Percentiles rank a stretch among this genome's conserved stretches.
Conservation (phyloP, 345 rosid species). For the Arabis alpina region DNA sequence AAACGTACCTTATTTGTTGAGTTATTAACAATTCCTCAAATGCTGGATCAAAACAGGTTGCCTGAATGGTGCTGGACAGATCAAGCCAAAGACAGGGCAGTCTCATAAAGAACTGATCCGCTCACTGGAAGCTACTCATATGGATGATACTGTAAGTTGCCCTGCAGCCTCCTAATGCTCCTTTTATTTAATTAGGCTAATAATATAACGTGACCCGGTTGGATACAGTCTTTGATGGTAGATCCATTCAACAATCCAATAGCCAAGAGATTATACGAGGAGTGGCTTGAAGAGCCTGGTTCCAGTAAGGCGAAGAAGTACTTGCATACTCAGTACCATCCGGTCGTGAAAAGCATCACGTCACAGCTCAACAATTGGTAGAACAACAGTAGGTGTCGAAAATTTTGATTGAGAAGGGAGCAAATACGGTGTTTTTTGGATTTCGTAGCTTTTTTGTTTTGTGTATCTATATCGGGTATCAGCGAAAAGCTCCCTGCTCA, state of each 20-base stretch:
- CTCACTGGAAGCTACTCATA: slow-evolving; percentile 63
- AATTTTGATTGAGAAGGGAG: slow-evolving; percentile 24
- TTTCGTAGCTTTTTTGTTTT: not conserved
- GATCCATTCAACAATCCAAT: slow-evolving; percentile 80
- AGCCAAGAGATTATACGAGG: slow-evolving; percentile 66
- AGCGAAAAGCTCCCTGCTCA: slow-evolving; percentile 9
- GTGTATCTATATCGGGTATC: not conserved
- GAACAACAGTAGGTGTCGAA: slow-evolving; percentile 12
- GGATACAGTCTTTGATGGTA: slow-evolving; percentile 56
- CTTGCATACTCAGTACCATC: slow-evolving; percentile 88
- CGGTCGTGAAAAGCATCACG: slow-evolving; percentile 72
- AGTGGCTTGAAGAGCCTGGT: slow-evolving; percentile 92
- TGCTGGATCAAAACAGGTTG: slow-evolving; percentile 56
- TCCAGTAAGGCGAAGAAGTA: slow-evolving; percentile 71
- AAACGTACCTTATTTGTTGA: not conserved
- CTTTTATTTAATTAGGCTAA: not conserved
- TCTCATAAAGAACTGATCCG: slow-evolving; percentile 77
- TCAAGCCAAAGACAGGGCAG: slow-evolving; percentile 84
- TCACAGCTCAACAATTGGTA: slow-evolving; percentile 86
- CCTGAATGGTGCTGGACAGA: slow-evolving; percentile 94
- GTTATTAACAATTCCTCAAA: slow-evolving; percentile 3
- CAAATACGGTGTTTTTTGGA: not conserved
- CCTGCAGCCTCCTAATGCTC: not conserved
- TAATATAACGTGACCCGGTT: slow-evolving; percentile 13
- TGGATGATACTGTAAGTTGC: slow-evolving; percentile 67